A percentile compares a stretch with the other conserved stretches of the same genome.
These are phyloP conservation scores for Populus tomentosa DNA, from an alignment of 441 rosid genomes.

Conservation along the genomic window DNA sequence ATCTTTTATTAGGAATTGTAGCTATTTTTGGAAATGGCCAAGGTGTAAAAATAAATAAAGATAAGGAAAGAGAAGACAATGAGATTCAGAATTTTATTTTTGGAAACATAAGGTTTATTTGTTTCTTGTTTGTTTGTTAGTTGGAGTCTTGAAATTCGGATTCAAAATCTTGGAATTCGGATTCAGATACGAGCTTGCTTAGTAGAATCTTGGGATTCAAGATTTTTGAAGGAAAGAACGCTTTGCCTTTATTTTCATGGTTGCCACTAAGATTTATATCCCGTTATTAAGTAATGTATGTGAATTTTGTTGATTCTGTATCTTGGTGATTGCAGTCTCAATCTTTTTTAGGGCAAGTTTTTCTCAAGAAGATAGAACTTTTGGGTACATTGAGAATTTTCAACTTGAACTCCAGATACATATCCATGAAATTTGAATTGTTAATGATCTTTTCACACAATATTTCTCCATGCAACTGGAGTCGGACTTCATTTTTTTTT, in stretches of 20 bases:
- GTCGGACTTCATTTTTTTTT: neutral
- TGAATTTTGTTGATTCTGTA: conserved; percentile 1
- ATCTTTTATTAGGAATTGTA: neutral
- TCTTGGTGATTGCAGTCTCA: neutral
- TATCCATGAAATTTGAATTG: neutral
- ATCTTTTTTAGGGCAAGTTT: neutral
- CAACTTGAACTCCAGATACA: neutral
- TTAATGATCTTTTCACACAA: neutral
- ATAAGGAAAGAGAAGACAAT: neutral
- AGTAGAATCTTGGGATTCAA: neutral
- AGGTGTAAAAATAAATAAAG: neutral
- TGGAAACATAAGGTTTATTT: neutral
- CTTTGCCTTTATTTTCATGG: neutral
- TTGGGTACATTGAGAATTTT: neutral
- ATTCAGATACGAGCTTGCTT: neutral
- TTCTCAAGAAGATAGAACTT: conserved; percentile 2
- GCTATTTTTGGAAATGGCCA: neutral
- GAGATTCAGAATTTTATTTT: neutral
- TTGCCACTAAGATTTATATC: neutral
- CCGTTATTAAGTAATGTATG: neutral
- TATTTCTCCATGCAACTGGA: neutral
- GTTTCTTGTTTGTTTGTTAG: neutral
- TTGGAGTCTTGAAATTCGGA: neutral
- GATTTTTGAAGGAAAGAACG: neutral
- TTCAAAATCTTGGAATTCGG: neutral